phyloP scores from a whole-genome alignment of 257 asterid species.

The Ophiorrhiza pumila region DNA sequence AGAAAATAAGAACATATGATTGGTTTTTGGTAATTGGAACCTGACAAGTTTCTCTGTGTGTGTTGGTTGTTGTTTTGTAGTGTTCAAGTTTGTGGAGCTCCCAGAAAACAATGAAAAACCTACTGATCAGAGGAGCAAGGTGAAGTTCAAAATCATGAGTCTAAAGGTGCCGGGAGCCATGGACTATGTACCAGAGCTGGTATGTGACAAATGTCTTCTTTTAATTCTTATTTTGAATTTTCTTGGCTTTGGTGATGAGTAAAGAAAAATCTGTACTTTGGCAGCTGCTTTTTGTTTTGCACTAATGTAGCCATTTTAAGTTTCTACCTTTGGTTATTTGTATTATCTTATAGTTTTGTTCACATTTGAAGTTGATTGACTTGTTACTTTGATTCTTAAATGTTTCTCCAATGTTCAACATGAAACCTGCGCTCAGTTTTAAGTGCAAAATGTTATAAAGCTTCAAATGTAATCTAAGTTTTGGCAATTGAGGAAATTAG shows the following conservation, averaged over 20 bases:
- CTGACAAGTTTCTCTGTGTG: constrained; percentile 10
- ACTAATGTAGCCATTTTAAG: neutral
- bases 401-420: neutral
- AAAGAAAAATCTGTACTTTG: neutral
- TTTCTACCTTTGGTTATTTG: neutral
- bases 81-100: constrained; percentile 91
- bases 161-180: constrained; percentile 82
- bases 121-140: constrained; percentile 84
- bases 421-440: neutral
- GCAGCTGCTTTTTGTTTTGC: neutral
- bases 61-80: constrained; percentile 34
- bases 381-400: neutral
- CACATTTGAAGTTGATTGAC: neutral
- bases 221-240: neutral
- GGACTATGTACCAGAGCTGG: constrained; percentile 96
- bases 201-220: constrained; percentile 33
- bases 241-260: neutral
- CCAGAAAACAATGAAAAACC: constrained; percentile 93
- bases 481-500: neutral
- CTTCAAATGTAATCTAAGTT: neutral
- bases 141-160: constrained; percentile 95
- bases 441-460: too few relatives aligned
- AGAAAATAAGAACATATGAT: too few relatives aligned
- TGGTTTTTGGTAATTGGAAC: neutral
- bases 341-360: neutral